Base-by-base conservation (phyloP, 805 yeast species). In the Saturnispora halmiae region DNA sequence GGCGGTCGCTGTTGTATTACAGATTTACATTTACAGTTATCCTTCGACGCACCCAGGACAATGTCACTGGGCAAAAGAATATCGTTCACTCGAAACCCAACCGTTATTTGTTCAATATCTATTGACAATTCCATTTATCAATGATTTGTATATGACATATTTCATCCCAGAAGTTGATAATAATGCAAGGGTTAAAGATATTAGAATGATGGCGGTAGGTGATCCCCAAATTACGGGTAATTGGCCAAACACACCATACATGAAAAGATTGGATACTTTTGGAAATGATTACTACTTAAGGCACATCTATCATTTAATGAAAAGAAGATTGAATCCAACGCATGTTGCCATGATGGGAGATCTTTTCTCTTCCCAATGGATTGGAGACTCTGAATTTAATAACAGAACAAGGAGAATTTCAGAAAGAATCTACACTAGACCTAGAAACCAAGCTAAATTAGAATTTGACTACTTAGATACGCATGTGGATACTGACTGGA, bases 191-290 rank as follows among this genome's bases (percentile, higher is more conserved):
- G 45, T 58, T 3, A 35, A 42, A 15, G 56, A 51, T 49, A 71
- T 88, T 38, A 75, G 75, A 46, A 60, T 92, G 60, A 59, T 88
- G 48, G 82, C 95, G 5, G 79, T 87, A 59, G 98, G 97, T 6
- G 98, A 92, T 55, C 98, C 98, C 0, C 98, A 92, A 64, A 88
- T 92, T 59, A 83, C 90, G 46, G 98, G 98, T 2, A 75, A 79
- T 50, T 78, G 85, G 82, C 73, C 72, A 6, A 64, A 67, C 20
- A 81, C 95, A 1, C 74, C 79, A 11, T 77, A 79, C 53, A 66
- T 84, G 43, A 81, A 83, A 45, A 61, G 85, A 38, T 63, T 92
- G 20, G 98, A 92, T 55, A 82, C 83, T 41, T 81, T 61, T 54
- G 98, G 96, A 2, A 92, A 92, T 63, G 98, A 92, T 63, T 72